phyloP scores from a whole-genome alignment of 164 flowering plant genomes.

The Santalum album region DNA sequence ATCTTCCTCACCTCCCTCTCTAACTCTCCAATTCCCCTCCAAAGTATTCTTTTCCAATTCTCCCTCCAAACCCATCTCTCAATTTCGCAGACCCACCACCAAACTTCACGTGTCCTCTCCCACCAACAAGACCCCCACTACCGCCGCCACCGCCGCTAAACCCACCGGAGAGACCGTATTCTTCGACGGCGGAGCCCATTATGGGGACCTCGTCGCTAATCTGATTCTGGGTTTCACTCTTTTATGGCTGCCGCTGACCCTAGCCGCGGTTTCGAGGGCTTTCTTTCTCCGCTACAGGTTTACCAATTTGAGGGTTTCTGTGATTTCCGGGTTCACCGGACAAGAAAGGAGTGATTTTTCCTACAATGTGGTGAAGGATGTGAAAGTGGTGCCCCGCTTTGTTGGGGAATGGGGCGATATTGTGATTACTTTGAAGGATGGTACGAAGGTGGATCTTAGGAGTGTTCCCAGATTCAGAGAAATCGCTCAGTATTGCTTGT shows the following conservation, averaged over 20 bases:
- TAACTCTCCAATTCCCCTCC: constrained; percentile 10
- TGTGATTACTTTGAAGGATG: constrained; percentile 76
- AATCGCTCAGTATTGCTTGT: constrained; percentile 69
- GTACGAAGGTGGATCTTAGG: constrained; percentile 81
- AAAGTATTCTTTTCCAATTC: constrained; percentile 13
- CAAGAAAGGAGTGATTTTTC: constrained; percentile 83
- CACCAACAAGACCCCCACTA: constrained; percentile 26
- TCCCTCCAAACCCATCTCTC: constrained; percentile 16
- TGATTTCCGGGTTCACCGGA: constrained; percentile 86
- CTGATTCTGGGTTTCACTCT: constrained; percentile 87
- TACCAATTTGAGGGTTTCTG: constrained; percentile 83
- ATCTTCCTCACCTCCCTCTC: constrained; percentile 8
- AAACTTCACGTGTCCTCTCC: constrained; percentile 58
- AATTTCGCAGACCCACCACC: constrained; percentile 26
- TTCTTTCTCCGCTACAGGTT: constrained; percentile 82
- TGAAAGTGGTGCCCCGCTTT: constrained; percentile 90
- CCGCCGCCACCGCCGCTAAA: constrained; percentile 21
- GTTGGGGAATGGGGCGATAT: constrained; percentile 98
- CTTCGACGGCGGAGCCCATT: constrained; percentile 97
- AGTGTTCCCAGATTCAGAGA: constrained; percentile 94
- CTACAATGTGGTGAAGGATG: constrained; percentile 73
- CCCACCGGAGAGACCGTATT: constrained; percentile 51
- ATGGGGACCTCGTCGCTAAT: constrained; percentile 80
- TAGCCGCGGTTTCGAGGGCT: constrained; percentile 83
- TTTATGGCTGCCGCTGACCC: constrained; percentile 78